Conservation (phyloP, 441 rosid species). For the Biscutella laevigata region DNA sequence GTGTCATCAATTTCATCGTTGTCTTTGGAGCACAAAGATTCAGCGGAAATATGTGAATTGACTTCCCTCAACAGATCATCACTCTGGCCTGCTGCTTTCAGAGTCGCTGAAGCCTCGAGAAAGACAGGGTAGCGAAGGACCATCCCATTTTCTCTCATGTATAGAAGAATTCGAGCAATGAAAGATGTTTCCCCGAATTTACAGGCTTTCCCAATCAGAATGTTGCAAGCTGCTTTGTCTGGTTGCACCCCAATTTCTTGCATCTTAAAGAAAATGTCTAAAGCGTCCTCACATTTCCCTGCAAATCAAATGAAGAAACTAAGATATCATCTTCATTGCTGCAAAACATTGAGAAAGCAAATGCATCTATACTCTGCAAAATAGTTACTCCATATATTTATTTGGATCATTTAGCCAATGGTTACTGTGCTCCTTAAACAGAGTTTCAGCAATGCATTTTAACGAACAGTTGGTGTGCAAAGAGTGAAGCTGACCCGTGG, state of each 20-base stretch:
- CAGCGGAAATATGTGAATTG: constrained; percentile 52
- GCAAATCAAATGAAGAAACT: constrained; percentile 16
- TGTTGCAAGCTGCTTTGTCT: constrained; percentile 86
- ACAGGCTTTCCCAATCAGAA: constrained; percentile 63
- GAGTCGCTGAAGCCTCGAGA: constrained; percentile 41
- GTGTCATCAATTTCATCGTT: constrained; percentile 23
- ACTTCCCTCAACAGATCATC: constrained; percentile 53
- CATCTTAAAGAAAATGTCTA: constrained; percentile 64
- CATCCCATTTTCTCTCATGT: constrained; percentile 50
- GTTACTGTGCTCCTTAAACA: too few relatives aligned
- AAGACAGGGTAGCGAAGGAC: constrained; percentile 64
- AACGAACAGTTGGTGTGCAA: constrained; percentile 29
- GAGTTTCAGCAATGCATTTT: constrained; percentile 19
- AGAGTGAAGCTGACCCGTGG: constrained; percentile 30
- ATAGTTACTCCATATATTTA: background rate
- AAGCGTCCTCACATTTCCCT: constrained; percentile 67
- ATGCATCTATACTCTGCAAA: background rate
- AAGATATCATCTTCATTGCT: background rate
- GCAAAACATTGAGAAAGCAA: background rate
- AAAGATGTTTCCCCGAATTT: constrained; percentile 36
- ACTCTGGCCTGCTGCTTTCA: constrained; percentile 40
- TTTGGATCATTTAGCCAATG: too few relatives aligned
- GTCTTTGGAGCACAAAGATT: constrained; percentile 20
- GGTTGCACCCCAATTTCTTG: constrained; percentile 72
- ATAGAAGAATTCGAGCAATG: constrained; percentile 41